Base-by-base conservation (phyloP, 192 early-diverging fungal genomes). In the Coemansia sp. region DNA sequence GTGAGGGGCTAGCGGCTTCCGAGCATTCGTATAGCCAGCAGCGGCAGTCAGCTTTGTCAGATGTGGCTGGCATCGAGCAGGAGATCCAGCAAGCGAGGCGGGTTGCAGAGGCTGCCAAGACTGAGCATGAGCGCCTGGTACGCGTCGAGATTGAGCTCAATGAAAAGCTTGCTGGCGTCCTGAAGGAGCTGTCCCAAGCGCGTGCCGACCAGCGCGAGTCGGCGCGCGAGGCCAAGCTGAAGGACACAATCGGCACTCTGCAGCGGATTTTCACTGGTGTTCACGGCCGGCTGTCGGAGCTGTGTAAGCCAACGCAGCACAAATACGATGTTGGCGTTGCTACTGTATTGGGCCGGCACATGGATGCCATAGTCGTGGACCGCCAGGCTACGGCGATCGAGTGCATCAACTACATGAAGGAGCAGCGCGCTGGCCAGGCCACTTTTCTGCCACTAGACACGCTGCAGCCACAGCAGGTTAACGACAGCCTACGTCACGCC, bases 281-380 rank as follows among this genome's bases (percentile, higher is more conserved):
- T 5, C 85, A 94, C 65, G 98, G 98, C 4, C 86, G 94, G 31
- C 68, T 99, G 47, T 58, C 88, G 0, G 94, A 99, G 74, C 85
- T 99, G 33, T 94, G 94, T 79, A 88, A 89, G 61, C 95, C 98
- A 5, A 95, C 88, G 12, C 94, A 98, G 69, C 84, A 92, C 47
- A 94, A 96, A 72, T 98, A 95, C 73, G 92, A 94, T 50, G 66
- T 86, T 0, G 93, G 94, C 5, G 87, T 96, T 1, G 89, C 93
- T 0, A 91, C 93, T 3, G 90, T 93, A 33, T 79, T 99, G 9
- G 96, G 96, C 6, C 84, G 92, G 31, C 91, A 97, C 64, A 85
- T 96, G 82, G 98, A 99, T 63, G 87, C 98, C 5, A 91, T 99
- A 64, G 90, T 98, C 3, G 96, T 98, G 3, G 96, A 98, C 64